phyloP scores from a whole-genome alignment of 371 early-diverging fungal genomes.

The Parasitella parasitica region DNA sequence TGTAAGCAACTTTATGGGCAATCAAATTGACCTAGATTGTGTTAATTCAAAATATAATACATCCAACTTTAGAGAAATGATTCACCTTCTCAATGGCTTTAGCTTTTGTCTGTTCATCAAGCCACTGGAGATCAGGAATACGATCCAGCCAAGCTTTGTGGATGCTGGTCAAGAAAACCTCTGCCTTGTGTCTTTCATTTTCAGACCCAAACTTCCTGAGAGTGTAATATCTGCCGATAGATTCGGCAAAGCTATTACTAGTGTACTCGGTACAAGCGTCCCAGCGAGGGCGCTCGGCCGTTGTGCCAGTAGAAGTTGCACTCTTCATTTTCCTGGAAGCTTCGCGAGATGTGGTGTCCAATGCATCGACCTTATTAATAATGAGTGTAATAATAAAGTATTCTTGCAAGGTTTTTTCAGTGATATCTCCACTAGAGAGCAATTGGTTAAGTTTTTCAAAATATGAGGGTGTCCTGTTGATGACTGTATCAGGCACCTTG shows the following conservation, averaged over 20 bases:
- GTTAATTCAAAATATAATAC: too few relatives aligned
- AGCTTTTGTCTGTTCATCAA: constrained; percentile 49
- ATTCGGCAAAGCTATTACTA: constrained; percentile 45
- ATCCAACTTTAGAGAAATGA: too few relatives aligned
- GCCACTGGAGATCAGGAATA: constrained; percentile 47
- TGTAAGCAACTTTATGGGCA: constrained; percentile 52
- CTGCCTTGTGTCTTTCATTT: constrained; percentile 22
- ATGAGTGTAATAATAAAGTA: constrained; percentile 16
- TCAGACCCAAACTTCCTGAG: constrained; percentile 45
- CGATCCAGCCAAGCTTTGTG: constrained; percentile 35
- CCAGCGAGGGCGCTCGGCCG: constrained; percentile 39
- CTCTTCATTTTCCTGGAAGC: constrained; percentile 17
- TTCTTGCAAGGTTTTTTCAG: constrained; percentile 8
- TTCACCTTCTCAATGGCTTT: constrained; percentile 54
- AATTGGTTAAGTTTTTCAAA: constrained; percentile 7
- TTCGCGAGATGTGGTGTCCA: constrained; percentile 21
- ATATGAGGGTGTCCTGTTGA: constrained; percentile 7
- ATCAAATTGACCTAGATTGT: too few relatives aligned
- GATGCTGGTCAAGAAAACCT: constrained; percentile 34
- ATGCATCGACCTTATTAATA: neutral
- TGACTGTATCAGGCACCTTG: constrained; percentile 6
- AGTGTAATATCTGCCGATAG: constrained; percentile 58
- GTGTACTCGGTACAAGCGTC: constrained; percentile 45
- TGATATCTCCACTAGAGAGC: neutral
- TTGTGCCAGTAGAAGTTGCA: constrained; percentile 31